Percentiles rank a stretch among this genome's conserved stretches.
These are phyloP conservation scores for Fraxinus sp. DNA, from an alignment of 305 asterid genomes.

Conservation along the genomic window DNA sequence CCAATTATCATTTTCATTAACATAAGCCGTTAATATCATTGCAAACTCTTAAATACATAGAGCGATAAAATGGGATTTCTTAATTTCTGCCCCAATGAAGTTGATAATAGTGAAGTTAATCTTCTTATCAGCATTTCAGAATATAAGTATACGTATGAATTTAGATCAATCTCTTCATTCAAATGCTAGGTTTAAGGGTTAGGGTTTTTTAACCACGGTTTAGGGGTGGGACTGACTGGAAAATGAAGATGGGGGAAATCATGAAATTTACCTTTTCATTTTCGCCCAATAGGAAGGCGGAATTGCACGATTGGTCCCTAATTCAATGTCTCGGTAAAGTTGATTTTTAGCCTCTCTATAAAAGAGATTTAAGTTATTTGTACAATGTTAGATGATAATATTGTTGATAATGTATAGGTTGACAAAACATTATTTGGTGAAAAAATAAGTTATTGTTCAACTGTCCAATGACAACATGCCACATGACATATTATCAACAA, in stretches of 20 bases:
- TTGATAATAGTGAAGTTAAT: conserved; percentile 38
- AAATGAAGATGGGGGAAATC: background rate
- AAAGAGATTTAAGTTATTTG: too few relatives aligned
- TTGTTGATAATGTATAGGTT: too few relatives aligned
- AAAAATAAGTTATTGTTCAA: too few relatives aligned
- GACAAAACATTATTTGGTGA: too few relatives aligned
- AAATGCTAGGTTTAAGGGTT: background rate
- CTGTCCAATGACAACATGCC: too few relatives aligned
- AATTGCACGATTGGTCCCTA: background rate
- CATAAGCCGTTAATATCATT: background rate
- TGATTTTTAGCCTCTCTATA: background rate
- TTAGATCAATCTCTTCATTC: background rate
- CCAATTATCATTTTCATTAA: background rate
- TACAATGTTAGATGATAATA: too few relatives aligned
- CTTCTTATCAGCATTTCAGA: conserved; percentile 55
- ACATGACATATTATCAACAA: too few relatives aligned
- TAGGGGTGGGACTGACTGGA: background rate
- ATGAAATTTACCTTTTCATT: background rate
- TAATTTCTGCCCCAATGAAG: conserved; percentile 12
- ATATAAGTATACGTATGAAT: background rate
- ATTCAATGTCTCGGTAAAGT: background rate
- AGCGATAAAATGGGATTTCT: background rate
- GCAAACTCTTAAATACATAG: background rate
- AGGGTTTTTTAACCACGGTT: background rate
- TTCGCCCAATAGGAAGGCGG: background rate